phyloP scores from a whole-genome alignment of 331 rosid species.

The Malus hybrid region DNA sequence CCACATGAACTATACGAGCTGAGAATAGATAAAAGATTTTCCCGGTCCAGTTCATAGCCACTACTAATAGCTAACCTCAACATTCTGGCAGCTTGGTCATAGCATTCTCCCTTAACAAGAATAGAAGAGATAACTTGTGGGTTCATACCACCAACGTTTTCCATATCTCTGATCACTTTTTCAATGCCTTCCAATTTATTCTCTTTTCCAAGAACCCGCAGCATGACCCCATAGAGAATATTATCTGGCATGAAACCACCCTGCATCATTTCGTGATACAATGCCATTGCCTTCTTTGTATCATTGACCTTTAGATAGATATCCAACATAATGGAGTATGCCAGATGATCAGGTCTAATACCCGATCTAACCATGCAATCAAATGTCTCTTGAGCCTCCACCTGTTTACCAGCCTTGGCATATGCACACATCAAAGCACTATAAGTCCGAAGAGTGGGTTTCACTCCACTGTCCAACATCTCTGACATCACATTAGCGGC shows the following conservation, averaged over 20 bases:
- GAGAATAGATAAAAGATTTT: constrained; percentile 61
- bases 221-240: constrained; percentile 56
- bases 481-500: constrained; percentile 79
- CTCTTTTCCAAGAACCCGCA: constrained; percentile 56
- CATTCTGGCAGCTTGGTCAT: constrained; percentile 67
- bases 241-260: constrained; percentile 62
- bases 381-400: constrained; percentile 73
- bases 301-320: constrained; percentile 71
- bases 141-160: constrained; percentile 56
- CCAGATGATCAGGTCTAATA: constrained; percentile 71
- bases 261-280: constrained; percentile 64
- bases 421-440: constrained; percentile 90
- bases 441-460: constrained; percentile 78
- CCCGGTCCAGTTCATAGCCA: constrained; percentile 67
- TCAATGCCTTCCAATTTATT: constrained; percentile 55
- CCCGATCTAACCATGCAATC: constrained; percentile 74
- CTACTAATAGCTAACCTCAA: constrained; percentile 62
- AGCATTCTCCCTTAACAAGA: constrained; percentile 78
- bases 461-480: constrained; percentile 81
- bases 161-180: constrained; percentile 61
- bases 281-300: constrained; percentile 46
- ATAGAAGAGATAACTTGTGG: constrained; percentile 66
- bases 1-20: constrained; percentile 74
- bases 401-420: constrained; percentile 70
- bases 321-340: constrained; percentile 86